A percentile compares a stretch with the other conserved stretches of the same genome.
Conservation (phyloP, 306 rosid species). For the Vigna mungo region DNA sequence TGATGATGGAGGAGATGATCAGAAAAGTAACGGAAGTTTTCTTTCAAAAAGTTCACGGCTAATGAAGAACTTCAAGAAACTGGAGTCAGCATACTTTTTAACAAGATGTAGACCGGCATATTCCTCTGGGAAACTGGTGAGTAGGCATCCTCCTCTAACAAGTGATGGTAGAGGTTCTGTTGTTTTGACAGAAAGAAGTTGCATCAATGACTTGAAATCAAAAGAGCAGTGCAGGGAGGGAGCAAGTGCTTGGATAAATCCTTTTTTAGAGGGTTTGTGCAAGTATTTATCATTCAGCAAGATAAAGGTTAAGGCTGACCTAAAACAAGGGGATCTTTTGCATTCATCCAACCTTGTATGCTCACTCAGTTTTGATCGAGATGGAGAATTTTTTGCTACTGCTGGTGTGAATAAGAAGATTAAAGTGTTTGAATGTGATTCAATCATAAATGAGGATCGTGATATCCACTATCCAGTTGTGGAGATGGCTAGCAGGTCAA, state of each 20-base stretch:
- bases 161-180: conserved; percentile 78
- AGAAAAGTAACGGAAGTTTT: conserved; percentile 54
- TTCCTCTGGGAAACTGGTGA: conserved; percentile 54
- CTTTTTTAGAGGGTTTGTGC: conserved; percentile 96
- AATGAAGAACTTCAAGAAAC: conserved; percentile 91
- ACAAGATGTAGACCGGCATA: conserved; percentile 75
- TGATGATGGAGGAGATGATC: conserved; percentile 62
- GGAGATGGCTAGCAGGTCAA: conserved; percentile 90
- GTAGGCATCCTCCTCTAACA: conserved; percentile 63
- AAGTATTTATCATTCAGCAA: conserved; percentile 86
- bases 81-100: conserved; percentile 84
- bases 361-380: conserved; percentile 90
- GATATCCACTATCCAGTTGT: conserved; percentile 97
- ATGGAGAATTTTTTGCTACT: conserved; percentile 92
- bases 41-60: conserved; percentile 73
- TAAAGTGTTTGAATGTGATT: conserved; percentile 83
- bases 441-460: conserved; percentile 81
- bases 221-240: conserved; percentile 62
- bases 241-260: conserved; percentile 92
- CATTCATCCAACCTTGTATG: conserved; percentile 95
- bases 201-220: conserved; percentile 62
- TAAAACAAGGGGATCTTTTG: conserved; percentile 97
- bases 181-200: conserved; percentile 72
- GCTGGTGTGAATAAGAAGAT: conserved; percentile 97
- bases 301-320: conserved; percentile 88